These are phyloP conservation scores for Naegleria lovaniensis DNA, from an alignment of 208 protist genomes.

Conservation along the genomic window DNA sequence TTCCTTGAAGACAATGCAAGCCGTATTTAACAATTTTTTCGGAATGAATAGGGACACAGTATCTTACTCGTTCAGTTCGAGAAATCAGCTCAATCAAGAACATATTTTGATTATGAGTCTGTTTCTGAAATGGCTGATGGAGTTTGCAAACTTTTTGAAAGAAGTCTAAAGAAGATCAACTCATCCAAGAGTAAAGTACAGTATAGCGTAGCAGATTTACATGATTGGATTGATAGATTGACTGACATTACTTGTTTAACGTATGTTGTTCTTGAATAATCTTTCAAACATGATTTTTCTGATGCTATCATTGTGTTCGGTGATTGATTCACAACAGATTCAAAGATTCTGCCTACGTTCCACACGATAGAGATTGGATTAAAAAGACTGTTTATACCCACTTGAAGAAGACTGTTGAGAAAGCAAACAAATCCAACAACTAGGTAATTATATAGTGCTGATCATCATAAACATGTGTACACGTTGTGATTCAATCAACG, in stretches of 20 bases:
- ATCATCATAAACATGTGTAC: not conserved
- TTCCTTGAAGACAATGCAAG: no score
- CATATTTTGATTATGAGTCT: slow-evolving; percentile 30
- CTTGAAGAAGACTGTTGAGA: not conserved
- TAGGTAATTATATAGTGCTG: not conserved
- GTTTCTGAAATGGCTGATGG: slow-evolving; percentile 12
- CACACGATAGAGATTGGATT: slow-evolving; percentile 31
- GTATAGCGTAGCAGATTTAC: slow-evolving; percentile 23
- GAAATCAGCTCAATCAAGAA: not conserved
- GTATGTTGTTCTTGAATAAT: not conserved
- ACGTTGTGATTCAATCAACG: no score
- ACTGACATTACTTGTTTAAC: slow-evolving; percentile 20
- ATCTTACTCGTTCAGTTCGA: slow-evolving; percentile 15
- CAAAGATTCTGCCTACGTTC: not conserved
- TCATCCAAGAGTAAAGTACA: not conserved
- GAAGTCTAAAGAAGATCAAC: slow-evolving; percentile 23
- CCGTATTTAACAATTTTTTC: no score
- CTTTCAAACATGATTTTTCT: not conserved
- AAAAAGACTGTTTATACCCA: not conserved
- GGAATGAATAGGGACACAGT: not conserved
- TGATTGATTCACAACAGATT: not conserved
- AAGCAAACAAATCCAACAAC: not conserved
- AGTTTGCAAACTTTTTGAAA: slow-evolving; percentile 27
- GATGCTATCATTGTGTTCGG: no score
- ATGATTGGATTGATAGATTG: slow-evolving; percentile 15